A percentile compares a stretch with the other conserved stretches of the same genome.
Conservation (phyloP, 164 flowering plant genomes). For the Piper longum region DNA sequence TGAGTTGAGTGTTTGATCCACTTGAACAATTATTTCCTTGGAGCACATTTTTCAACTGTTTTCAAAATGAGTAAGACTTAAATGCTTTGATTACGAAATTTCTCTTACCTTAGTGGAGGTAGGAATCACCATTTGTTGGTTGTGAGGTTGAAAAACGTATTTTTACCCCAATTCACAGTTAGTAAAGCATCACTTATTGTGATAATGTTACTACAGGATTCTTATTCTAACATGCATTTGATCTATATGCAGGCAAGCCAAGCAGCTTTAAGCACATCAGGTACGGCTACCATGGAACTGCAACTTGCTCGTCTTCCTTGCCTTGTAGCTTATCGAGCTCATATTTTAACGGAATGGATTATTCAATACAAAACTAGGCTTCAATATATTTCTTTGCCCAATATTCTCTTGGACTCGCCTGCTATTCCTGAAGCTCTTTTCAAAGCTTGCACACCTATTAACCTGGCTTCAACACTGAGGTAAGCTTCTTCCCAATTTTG, state of each 20-base stretch:
- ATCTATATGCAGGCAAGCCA: constrained; percentile 66
- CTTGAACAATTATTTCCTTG: neutral
- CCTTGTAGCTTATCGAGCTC: constrained; percentile 81
- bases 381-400: constrained; percentile 73
- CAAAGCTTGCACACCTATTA: constrained; percentile 46
- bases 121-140: no score
- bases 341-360: constrained; percentile 69
- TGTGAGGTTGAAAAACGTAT: no score
- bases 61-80: neutral
- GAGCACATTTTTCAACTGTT: neutral
- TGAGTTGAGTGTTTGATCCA: neutral
- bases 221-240: neutral
- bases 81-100: neutral
- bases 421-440: constrained; percentile 87
- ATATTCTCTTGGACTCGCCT: constrained; percentile 65
- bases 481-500: constrained; percentile 13
- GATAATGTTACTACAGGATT: neutral
- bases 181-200: neutral
- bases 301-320: constrained; percentile 89
- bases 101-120: neutral
- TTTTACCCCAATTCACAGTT: no score
- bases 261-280: constrained; percentile 81
- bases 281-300: constrained; percentile 81
- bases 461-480: constrained; percentile 42
- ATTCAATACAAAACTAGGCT: constrained; percentile 62